phyloP scores from a whole-genome alignment of 495 filamentous ascomycete genomes.

The Lentithecium fluviatile region DNA sequence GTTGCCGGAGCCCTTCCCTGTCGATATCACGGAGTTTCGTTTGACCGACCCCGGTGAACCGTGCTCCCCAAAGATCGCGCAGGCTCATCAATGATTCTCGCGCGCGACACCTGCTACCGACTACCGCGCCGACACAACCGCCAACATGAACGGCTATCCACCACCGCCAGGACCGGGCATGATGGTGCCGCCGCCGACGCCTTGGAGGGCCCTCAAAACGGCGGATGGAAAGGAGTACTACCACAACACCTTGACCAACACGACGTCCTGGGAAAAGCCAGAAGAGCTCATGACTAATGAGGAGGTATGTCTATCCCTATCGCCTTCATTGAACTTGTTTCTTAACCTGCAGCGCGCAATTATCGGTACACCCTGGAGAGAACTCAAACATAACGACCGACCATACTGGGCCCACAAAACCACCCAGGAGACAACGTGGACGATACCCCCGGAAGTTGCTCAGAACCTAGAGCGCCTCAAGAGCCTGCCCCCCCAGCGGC shows the following conservation, averaged over 20 bases:
- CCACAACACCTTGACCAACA: constrained; percentile 82
- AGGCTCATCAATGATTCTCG: not conserved
- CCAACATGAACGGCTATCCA: constrained; percentile 60
- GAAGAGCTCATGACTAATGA: constrained; percentile 81
- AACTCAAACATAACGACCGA: constrained; percentile 81
- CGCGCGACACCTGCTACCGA: not conserved
- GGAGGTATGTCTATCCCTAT: constrained; percentile 64
- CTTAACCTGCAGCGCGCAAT: constrained; percentile 64
- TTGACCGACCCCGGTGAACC: not conserved
- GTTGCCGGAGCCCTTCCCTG: no score
- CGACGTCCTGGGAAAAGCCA: constrained; percentile 92
- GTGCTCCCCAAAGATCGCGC: not conserved
- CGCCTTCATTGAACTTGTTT: not conserved
- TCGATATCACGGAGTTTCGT: no score
- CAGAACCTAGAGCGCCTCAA: constrained; percentile 53
- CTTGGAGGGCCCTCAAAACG: constrained; percentile 82
- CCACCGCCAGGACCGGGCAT: constrained; percentile 53
- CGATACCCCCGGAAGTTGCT: constrained; percentile 85
- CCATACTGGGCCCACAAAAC: constrained; percentile 95
- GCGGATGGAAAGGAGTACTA: constrained; percentile 89
- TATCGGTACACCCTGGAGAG: constrained; percentile 85
- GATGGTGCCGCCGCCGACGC: not conserved
- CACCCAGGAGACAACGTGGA: constrained; percentile 90
- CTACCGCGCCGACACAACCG: not conserved
- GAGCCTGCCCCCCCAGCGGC: constrained; percentile 51